phyloP scores from a whole-genome alignment of 306 rosid genomes.

The Morella rubra region DNA sequence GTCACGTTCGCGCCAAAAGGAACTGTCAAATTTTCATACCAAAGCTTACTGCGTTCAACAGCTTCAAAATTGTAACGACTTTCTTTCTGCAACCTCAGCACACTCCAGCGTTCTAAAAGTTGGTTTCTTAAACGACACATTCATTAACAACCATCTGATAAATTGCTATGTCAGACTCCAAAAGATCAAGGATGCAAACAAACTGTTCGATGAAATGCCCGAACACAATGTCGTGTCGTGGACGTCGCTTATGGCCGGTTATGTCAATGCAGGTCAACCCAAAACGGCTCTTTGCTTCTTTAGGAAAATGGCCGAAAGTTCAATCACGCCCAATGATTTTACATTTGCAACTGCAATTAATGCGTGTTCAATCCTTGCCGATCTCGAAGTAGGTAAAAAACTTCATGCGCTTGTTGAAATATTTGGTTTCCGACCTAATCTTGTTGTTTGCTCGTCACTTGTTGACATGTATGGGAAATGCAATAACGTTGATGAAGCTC shows the following conservation, averaged over 20 bases:
- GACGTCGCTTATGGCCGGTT: slow-evolving; percentile 79
- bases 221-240: slow-evolving; percentile 69
- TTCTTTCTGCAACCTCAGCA: slow-evolving; percentile 37
- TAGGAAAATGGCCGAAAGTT: slow-evolving; percentile 41
- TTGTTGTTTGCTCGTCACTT: slow-evolving; percentile 68
- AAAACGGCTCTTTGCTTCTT: slow-evolving; percentile 44
- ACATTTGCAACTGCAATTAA: slow-evolving; percentile 63
- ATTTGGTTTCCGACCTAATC: slow-evolving; percentile 46
- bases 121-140: slow-evolving; percentile 48
- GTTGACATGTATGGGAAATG: slow-evolving; percentile 86
- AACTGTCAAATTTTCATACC: slow-evolving; percentile 34
- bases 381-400: slow-evolving; percentile 42
- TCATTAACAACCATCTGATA: slow-evolving; percentile 56
- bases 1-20: slow-evolving; percentile 37
- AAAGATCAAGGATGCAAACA: slow-evolving; percentile 45
- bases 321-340: slow-evolving; percentile 63
- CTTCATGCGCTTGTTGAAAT: slow-evolving; percentile 55
- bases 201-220: slow-evolving; percentile 64
- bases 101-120: slow-evolving; percentile 50
- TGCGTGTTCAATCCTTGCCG: slow-evolving; percentile 66
- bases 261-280: slow-evolving; percentile 40
- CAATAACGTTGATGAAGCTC: slow-evolving; percentile 53
- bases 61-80: slow-evolving; percentile 46
- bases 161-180: slow-evolving; percentile 51
- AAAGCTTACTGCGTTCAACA: slow-evolving; percentile 36